A percentile compares a stretch with the other conserved stretches of the same genome.
Evolutionary conservation across 495 filamentous ascomycete genomes (phyloP).

Genomic region (Lasiosphaeria ovina): DNA sequence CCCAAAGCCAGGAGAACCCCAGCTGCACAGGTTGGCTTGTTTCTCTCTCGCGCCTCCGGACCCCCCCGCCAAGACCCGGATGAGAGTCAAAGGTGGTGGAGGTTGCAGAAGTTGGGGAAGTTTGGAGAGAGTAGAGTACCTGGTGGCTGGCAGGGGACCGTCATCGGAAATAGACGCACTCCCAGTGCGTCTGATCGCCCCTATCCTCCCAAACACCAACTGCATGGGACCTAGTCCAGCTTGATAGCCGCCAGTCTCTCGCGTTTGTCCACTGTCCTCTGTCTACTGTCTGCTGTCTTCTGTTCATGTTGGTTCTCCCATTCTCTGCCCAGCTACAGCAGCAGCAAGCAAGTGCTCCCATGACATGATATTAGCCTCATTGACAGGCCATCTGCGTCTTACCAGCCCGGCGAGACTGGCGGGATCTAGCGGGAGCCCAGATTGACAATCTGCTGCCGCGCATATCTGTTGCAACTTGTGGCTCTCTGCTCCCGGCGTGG

Average conservation of each 20-base stretch:
- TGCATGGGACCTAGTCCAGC: not conserved
- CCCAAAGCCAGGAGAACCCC: constrained; percentile 16
- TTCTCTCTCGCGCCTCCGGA: not conserved
- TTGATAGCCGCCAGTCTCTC: not conserved
- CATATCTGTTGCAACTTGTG: not conserved
- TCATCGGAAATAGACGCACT: not conserved
- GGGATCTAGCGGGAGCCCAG: constrained; percentile 23
- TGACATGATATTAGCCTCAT: constrained; percentile 27
- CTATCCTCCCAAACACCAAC: constrained; percentile 6
- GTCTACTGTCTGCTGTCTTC: not conserved
- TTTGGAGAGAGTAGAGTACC: constrained; percentile 23
- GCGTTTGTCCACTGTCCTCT: not conserved
- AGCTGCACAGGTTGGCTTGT: constrained; percentile 3
- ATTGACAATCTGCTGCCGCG: constrained; percentile 30
- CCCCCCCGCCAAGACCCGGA: constrained; percentile 25
- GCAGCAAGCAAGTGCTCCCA: constrained; percentile 7
- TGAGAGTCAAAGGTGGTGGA: not conserved
- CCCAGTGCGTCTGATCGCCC: constrained; percentile 15
- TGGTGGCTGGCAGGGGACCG: constrained; percentile 10
- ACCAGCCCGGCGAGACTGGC: constrained; percentile 22
- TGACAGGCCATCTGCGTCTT: constrained; percentile 13
- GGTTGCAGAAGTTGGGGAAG: constrained; percentile 27
- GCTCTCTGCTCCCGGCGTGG: constrained; percentile 7
- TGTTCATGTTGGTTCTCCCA: not conserved
- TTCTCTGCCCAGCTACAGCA: constrained; percentile 1